Conservation (phyloP, 805 yeast genomes). For the Pichia heedii region DNA sequence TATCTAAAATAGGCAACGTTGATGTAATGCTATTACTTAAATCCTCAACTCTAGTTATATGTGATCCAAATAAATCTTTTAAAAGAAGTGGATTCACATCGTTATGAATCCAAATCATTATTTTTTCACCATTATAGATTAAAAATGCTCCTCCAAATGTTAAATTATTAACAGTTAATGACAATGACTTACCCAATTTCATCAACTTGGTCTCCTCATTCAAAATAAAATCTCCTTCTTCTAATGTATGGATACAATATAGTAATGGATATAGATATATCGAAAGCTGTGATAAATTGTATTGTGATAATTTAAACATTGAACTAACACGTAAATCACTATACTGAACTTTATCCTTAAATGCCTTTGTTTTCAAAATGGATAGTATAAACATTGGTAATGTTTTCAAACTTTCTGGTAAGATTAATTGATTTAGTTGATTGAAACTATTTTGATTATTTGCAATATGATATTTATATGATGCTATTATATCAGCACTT, state of each 20-base stretch:
- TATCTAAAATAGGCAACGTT: slow-evolving; percentile 61
- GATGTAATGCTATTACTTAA: slow-evolving; percentile 35
- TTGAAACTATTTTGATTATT: slow-evolving; percentile 32
- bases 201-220: slow-evolving; percentile 35
- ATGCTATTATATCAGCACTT: slow-evolving; percentile 46
- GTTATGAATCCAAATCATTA: slow-evolving; percentile 60
- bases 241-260: slow-evolving; percentile 59
- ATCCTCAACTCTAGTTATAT: slow-evolving; percentile 35
- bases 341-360: slow-evolving; percentile 40
- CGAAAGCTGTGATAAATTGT: slow-evolving; percentile 48
- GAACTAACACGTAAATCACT: slow-evolving; percentile 61
- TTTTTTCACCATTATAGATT: slow-evolving; percentile 55
- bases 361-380: slow-evolving; percentile 58
- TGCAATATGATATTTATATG: slow-evolving; percentile 40
- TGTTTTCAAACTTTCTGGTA: slow-evolving; percentile 74
- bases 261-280: slow-evolving; percentile 74
- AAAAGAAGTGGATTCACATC: slow-evolving; percentile 58
- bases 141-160: slow-evolving; percentile 71
- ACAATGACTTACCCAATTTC: slow-evolving; percentile 40
- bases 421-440: slow-evolving; percentile 51
- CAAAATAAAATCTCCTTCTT: slow-evolving; percentile 45
- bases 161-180: slow-evolving; percentile 33
- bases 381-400: slow-evolving; percentile 61
- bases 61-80: slow-evolving; percentile 63
- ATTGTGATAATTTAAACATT: slow-evolving; percentile 39